These are phyloP conservation scores for Pavlovales sp. DNA, from an alignment of 208 protist genomes.

Conservation along the genomic window DNA sequence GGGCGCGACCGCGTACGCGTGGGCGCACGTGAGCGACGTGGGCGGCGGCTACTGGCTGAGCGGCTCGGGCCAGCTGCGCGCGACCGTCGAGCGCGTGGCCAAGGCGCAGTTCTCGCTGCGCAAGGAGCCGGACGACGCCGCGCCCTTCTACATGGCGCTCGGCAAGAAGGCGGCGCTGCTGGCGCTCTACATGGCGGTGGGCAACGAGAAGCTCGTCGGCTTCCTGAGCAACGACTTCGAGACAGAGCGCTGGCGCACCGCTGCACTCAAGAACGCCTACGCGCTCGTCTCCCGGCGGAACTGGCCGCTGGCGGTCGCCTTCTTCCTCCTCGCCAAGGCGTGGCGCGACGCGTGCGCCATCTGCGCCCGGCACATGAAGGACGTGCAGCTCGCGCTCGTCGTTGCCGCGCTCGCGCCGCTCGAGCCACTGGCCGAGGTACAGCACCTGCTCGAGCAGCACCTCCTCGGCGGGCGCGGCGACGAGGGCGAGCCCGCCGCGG, in stretches of 20 bases:
- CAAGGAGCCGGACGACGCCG: neutral
- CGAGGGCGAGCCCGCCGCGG: no score
- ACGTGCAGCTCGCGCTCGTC: neutral
- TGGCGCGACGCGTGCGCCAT: neutral
- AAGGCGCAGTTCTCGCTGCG: neutral
- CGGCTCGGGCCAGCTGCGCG: neutral
- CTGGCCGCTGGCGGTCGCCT: conserved; percentile 54
- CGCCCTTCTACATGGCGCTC: conserved; percentile 25
- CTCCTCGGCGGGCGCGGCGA: neutral
- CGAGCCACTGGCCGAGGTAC: neutral
- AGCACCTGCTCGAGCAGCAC: neutral
- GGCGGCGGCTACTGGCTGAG: neutral
- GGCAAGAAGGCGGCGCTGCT: neutral
- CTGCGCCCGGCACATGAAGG: neutral
- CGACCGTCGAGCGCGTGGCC: neutral
- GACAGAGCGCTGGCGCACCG: conserved; percentile 46
- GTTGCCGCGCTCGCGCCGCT: neutral
- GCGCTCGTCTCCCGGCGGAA: conserved; percentile 54
- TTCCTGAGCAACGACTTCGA: conserved; percentile 56
- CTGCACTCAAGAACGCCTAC: conserved; percentile 62
- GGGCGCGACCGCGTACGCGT: neutral
- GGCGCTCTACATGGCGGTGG: conserved; percentile 1
- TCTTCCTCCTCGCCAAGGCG: conserved; percentile 54
- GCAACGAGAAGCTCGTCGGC: neutral
- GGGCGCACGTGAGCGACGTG: neutral